Evolutionary conservation across 176 grass and related monocot species (phyloP), one percentile per base, ranked within the genome.

Genomic region (Dactylis glomerata): DNA sequence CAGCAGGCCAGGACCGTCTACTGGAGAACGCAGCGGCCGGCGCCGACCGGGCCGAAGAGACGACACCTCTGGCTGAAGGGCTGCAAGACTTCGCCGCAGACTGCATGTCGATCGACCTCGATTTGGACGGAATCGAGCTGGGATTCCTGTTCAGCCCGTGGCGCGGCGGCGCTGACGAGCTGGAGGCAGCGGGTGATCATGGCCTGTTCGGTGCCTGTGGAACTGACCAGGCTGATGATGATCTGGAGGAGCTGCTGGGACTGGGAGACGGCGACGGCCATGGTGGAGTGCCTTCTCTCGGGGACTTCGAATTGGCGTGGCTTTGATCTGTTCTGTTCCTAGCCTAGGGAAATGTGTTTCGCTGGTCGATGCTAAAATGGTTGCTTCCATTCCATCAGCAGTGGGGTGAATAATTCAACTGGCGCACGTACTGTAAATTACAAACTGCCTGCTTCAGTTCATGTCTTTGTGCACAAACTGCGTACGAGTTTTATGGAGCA

Each of bases 61-160:
- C 20, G 20, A 49, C n/a, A 22, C 27, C 58, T n/a, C n/a, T n/a
- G 19, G 34, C 17, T 14, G 20, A 76, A 38, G 37, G 37, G 72
- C 28, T 27, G 32, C 40, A 65, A 58, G 22, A 23, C 45, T 19
- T 15, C 57, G 32, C 45, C 6, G 32, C 31, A 1, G 54, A 79
- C 51, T 11, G n/a, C 61, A 1, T 88, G 81, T 20, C 66, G 12
- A 31, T 84, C 20, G 81, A 67, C 1, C 24, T 84, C 1, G 87
- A 80, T 10, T 55, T 89, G 32, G 82, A 77, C 34, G 46, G 52
- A 47, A 27, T 84, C 42, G 76, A 77, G 47, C 73, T 87, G 72
- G 38, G 40, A 23, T 83, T 83, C 62, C 13, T 87, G 50, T 70
- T 85, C 47, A 87, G 86, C 63, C 86, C 80, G 16, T 87, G 73